These are phyloP conservation scores for Trichophyton rubrum DNA, from an alignment of 2,329 filamentous ascomycete genomes.

Conservation along the genomic window DNA sequence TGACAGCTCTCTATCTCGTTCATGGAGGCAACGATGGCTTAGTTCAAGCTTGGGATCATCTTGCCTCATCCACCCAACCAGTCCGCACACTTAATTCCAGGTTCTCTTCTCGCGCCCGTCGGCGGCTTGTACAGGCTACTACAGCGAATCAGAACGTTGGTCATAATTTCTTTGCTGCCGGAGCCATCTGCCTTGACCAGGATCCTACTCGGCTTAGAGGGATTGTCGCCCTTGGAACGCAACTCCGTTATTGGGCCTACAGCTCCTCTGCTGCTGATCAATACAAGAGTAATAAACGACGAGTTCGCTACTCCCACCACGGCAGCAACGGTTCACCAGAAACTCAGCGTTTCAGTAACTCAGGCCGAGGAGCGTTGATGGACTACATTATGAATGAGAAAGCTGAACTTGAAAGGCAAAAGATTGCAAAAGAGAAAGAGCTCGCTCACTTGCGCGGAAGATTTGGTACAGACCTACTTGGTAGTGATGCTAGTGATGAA, in stretches of 20 bases:
- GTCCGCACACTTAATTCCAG: conserved; percentile 78
- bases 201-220: conserved; percentile 77
- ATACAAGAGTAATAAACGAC: conserved; percentile 65
- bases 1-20: conserved; percentile 77
- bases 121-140: conserved; percentile 56
- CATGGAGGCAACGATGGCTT: conserved; percentile 91
- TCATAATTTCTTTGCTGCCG: conserved; percentile 66
- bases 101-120: conserved; percentile 69
- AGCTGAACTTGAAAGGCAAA: conserved; percentile 63
- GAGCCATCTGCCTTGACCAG: conserved; percentile 74
- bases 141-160: conserved; percentile 55
- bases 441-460: conserved; percentile 58
- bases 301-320: conserved; percentile 55
- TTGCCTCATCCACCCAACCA: conserved; percentile 65
- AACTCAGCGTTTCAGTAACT: conserved; percentile 46
- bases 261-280: conserved; percentile 67
- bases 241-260: conserved; percentile 87
- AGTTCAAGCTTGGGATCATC: conserved; percentile 92
- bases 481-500: conserved; percentile 45
- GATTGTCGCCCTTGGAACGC: conserved; percentile 73
- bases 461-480: conserved; percentile 69
- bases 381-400: conserved; percentile 81
- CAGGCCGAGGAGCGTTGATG: conserved; percentile 56
- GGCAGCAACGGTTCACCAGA: conserved; percentile 45
- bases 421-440: conserved; percentile 53